phyloP scores from a whole-genome alignment of 176 grass and related monocot genomes.

The Aegilops longissima region DNA sequence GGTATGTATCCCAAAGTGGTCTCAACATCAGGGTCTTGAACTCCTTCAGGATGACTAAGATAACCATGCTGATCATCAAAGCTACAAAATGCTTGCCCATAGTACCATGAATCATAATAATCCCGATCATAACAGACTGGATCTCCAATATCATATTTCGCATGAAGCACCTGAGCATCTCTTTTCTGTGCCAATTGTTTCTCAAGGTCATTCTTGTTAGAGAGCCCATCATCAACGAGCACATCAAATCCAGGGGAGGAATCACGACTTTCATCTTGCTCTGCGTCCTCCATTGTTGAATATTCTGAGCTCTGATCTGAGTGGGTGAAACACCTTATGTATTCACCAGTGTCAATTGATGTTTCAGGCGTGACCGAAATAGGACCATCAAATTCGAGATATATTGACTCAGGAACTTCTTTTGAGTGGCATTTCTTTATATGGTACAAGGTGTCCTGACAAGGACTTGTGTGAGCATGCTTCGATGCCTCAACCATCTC shows the following conservation, averaged over 20 bases:
- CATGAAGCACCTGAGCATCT: conserved; percentile 6
- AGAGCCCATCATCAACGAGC: conserved; percentile 35
- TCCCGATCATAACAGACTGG: conserved; percentile 26
- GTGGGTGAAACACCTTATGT: not conserved
- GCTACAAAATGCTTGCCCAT: conserved; percentile 12
- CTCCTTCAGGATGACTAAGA: conserved; percentile 30
- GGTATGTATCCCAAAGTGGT: conserved; percentile 10
- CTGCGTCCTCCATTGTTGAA: conserved; percentile 25
- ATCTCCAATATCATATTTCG: conserved; percentile 20
- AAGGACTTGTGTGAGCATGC: conserved; percentile 8
- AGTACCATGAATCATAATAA: conserved; percentile 32
- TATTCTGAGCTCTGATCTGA: conserved; percentile 37
- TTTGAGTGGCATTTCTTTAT: conserved; percentile 9
- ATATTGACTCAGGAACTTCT: conserved; percentile 20
- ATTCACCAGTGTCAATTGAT: not conserved
- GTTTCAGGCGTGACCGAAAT: not conserved
- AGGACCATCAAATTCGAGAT: conserved; percentile 9
- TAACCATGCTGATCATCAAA: conserved; percentile 31
- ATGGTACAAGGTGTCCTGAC: conserved; percentile 5
- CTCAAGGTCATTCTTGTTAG: conserved; percentile 21
- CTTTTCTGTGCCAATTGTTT: conserved; percentile 29
- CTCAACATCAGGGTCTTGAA: not conserved
- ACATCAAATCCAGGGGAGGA: conserved; percentile 60
- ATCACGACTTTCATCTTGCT: conserved; percentile 33
- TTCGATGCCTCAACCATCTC: conserved; percentile 21